A percentile compares a stretch with the other conserved stretches of the same genome.
Evolutionary conservation across 495 filamentous ascomycete species (phyloP).

Genomic region (Immersiella caudata): DNA sequence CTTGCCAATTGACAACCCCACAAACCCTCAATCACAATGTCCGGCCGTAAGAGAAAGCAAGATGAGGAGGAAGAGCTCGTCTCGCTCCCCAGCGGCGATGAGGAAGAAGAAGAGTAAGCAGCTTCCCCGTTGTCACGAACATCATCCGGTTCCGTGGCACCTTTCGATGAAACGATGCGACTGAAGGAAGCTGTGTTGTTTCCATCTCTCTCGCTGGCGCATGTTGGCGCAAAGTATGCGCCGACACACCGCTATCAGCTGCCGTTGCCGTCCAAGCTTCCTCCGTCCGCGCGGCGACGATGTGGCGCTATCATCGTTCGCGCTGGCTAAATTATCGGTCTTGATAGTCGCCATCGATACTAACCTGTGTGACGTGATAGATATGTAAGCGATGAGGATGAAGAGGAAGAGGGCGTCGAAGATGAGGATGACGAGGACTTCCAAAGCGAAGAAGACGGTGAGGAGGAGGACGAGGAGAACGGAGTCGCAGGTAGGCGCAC

Average conservation of each 20-base stretch:
- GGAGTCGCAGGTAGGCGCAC: constrained; percentile 32
- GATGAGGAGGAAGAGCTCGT: constrained; percentile 58
- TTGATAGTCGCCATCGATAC: not conserved
- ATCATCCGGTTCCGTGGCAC: constrained; percentile 15
- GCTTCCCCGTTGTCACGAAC: constrained; percentile 20
- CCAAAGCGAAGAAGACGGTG: constrained; percentile 43
- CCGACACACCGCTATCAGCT: not conserved
- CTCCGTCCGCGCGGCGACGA: not conserved
- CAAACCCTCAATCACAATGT: constrained; percentile 40
- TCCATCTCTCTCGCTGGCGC: constrained; percentile 22
- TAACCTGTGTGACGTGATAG: constrained; percentile 20
- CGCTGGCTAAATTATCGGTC: not conserved
- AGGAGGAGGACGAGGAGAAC: constrained; percentile 35
- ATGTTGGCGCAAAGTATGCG: constrained; percentile 29
- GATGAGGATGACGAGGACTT: constrained; percentile 43
- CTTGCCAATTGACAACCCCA: constrained; percentile 33
- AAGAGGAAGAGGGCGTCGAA: constrained; percentile 45
- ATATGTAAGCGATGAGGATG: constrained; percentile 45
- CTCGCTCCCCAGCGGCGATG: constrained; percentile 52
- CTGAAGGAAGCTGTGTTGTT: constrained; percentile 14
- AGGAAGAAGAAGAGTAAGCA: constrained; percentile 59
- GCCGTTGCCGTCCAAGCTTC: not conserved
- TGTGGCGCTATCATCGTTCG: not conserved
- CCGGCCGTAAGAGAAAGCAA: constrained; percentile 52
- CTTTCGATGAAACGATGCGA: constrained; percentile 29